A percentile compares a stretch with the other conserved stretches of the same genome.
Conservation (phyloP, 495 filamentous ascomycete species). For the Neurospora pannonica region DNA sequence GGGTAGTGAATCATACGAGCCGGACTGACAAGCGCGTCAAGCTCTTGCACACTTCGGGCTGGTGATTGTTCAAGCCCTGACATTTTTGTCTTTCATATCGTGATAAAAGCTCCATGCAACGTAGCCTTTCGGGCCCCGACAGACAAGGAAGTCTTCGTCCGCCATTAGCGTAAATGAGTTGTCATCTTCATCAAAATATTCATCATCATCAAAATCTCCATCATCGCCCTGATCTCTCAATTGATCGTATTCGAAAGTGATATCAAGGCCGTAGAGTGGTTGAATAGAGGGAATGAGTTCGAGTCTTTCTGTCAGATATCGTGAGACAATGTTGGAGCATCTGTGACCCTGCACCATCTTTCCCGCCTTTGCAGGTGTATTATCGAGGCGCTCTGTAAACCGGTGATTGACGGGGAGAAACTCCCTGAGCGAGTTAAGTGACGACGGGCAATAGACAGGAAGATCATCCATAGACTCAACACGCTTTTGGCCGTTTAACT, state of each 20-base stretch:
- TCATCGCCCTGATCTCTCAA: not conserved
- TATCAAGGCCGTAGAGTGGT: not conserved
- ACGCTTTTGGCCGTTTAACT: not conserved
- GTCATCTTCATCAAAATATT: not conserved
- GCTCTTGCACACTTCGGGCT: not conserved
- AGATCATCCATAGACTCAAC: not conserved
- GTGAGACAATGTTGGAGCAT: not conserved
- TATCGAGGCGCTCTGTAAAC: not conserved
- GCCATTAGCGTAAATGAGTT: not conserved
- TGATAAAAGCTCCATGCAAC: slow-evolving; percentile 9
- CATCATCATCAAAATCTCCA: too few relatives aligned
- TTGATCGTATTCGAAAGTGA: not conserved
- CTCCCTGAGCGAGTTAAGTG: not conserved
- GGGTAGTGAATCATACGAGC: not conserved
- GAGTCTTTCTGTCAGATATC: not conserved
- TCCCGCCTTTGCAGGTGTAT: not conserved
- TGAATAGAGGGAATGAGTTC: not conserved
- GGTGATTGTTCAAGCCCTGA: not conserved
- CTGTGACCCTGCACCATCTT: not conserved
- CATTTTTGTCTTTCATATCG: not conserved
- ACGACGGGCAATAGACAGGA: not conserved
- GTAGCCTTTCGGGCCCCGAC: not conserved
- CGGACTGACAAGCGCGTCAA: not conserved
- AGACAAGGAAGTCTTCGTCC: slow-evolving; percentile 6
- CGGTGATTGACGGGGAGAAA: not conserved